A percentile compares a stretch with the other conserved stretches of the same genome.
Conservation (phyloP, 805 yeast genomes). For the Pichia rugopelliculosa region DNA sequence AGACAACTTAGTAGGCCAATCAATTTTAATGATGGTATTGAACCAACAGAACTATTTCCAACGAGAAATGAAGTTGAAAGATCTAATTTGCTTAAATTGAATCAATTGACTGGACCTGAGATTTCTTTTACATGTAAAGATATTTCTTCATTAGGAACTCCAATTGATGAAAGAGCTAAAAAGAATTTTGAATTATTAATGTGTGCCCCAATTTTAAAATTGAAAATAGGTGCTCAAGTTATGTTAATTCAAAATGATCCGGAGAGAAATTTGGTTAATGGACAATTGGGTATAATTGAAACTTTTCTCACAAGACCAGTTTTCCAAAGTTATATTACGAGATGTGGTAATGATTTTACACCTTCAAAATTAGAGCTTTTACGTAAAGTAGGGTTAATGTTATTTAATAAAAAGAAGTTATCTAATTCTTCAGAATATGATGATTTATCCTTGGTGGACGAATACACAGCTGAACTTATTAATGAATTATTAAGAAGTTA, state of each 20-base stretch:
- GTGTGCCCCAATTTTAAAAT: constrained; percentile 55
- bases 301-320: constrained; percentile 36
- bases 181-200: constrained; percentile 40
- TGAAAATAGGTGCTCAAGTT: constrained; percentile 88
- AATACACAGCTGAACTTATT: constrained; percentile 6
- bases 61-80: constrained; percentile 77
- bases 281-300: constrained; percentile 74
- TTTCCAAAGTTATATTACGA: constrained; percentile 19
- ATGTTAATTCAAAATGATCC: constrained; percentile 75
- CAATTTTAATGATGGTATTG: constrained; percentile 61
- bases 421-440: constrained; percentile 1
- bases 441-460: constrained; percentile 7
- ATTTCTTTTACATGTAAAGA: constrained; percentile 42
- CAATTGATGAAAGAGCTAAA: constrained; percentile 10
- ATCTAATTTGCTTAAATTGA: constrained; percentile 55
- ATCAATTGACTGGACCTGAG: constrained; percentile 39
- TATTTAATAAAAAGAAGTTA: neutral
- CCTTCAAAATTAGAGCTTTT: constrained; percentile 7
- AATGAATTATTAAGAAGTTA: constrained; percentile 18
- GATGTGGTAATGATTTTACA: constrained; percentile 8
- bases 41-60: constrained; percentile 85
- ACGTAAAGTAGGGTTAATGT: constrained; percentile 5
- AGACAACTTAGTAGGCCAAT: constrained; percentile 49
- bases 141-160: constrained; percentile 4
- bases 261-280: constrained; percentile 76